Base-by-base conservation (phyloP, 2,329 filamentous ascomycete genomes). In the Diplodia mutila region DNA sequence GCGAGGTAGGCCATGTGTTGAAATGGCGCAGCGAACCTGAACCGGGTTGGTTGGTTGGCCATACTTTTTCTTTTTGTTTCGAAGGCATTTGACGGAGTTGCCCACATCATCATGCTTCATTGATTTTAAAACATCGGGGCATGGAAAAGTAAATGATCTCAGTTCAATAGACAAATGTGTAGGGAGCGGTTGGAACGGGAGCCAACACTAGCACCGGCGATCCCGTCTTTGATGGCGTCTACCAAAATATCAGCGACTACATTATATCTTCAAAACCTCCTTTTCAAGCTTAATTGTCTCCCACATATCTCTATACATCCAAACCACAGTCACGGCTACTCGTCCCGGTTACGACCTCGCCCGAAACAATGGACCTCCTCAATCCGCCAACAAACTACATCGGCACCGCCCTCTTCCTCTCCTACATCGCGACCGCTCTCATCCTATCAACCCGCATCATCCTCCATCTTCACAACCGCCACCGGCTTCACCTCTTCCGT, bases 1-100 rank as follows among this genome's bases (percentile, higher is more conserved):
- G 83, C 83, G 21, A 85, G 83, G 74, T 78, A 72, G 71, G 16
- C 42, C 6, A 4, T 25, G n/a, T n/a, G 29, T 11, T 21, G 53
- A n/a, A 27, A n/a, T 16, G 37, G 37, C 39, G 39, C 12, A 27
- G 16, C 4, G 29, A 32, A 9, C 6, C 29, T n/a, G n/a, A 32
- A 32, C 6, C 29, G 6, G 29, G 29, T 32, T 32, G 29, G 6
- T 32, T 32, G 29, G 29, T 32, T 32, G 29, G 9, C 9, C 29
- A 14, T 21, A 34, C 18, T 29, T 23, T 53, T 29, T 29, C 29
- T 32, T 32, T 32, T 32, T 32, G 6, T 8, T 12, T 9, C 5
- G 11, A 18, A 11, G 5, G 25, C 51, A 54, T 32, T 54, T 12
- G 6, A 42, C 14, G 39, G 39, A 18, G 39, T 42, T 42, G 7